Conservation (phyloP, 1,284 basidiomycete species). For the Phylloboletellus chloephorus region DNA sequence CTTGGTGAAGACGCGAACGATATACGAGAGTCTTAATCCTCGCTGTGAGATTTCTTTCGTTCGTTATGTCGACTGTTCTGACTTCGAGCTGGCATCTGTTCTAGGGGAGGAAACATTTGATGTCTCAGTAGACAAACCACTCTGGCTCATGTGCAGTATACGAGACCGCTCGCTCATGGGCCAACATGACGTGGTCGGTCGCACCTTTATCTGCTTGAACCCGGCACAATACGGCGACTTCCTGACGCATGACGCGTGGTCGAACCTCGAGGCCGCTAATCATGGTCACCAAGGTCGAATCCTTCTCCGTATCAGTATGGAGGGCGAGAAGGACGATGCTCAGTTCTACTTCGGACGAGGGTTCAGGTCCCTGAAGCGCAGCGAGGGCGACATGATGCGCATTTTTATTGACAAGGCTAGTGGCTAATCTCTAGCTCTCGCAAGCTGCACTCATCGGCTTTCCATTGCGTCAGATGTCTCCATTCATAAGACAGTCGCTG, state of each 20-base stretch:
- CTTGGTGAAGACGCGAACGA: conserved; percentile 91
- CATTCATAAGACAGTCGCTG: conserved; percentile 87
- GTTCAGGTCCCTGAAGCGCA: conserved; percentile 90
- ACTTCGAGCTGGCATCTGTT: conserved; percentile 7
- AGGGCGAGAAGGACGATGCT: conserved; percentile 97
- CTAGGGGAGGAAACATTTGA: conserved; percentile 96
- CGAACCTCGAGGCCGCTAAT: conserved; percentile 73
- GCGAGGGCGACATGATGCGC: conserved; percentile 93
- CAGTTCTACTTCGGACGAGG: conserved; percentile 97
- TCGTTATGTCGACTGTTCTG: background rate
- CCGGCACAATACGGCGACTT: conserved; percentile 86
- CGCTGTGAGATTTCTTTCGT: conserved; percentile 59
- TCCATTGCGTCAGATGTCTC: conserved; percentile 69
- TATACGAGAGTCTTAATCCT: conserved; percentile 87
- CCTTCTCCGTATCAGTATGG: conserved; percentile 91
- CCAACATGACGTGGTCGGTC: conserved; percentile 87
- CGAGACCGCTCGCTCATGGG: conserved; percentile 86
- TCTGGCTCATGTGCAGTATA: conserved; percentile 96
- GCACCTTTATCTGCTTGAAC: conserved; percentile 90
- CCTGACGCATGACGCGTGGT: conserved; percentile 87
- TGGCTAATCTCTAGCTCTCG: conserved; percentile 5
- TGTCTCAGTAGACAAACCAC: conserved; percentile 79
- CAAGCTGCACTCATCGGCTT: background rate
- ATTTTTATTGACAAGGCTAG: conserved; percentile 94
- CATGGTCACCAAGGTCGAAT: conserved; percentile 64